Base-by-base conservation (phyloP, 169 alveolate genomes). In the Perkinsus chesapeaki region DNA sequence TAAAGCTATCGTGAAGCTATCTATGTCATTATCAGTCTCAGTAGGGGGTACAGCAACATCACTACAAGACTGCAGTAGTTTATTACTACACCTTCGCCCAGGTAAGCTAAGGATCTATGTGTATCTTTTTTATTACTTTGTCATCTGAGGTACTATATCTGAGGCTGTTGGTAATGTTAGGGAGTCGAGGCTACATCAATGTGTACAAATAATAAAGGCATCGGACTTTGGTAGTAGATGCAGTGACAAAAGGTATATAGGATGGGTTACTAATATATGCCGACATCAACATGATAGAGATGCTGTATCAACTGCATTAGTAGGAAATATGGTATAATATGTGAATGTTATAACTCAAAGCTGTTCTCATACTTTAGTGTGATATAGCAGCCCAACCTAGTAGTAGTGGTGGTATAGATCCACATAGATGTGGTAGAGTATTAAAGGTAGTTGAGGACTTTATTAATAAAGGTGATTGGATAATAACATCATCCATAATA, bases 141-240 rank as follows among this genome's bases (percentile, higher is more conserved):
- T n/a, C n/a, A n/a, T n/a, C n/a, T n/a, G n/a, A 60, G 82, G 82
- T 60, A 60, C 82, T 27, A 60, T 60, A 60, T 60, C 82, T 27
- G 82, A 60, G 82, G 82, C 82, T 60, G 82, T 60, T 60, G 82
- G 82, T 60, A 60, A 60, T 34, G 82, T 60, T 60, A 60, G 82
- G 27, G 82, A 60, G 82, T 12, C 82, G 7, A 27, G 82, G 82
- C 31, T 60, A 60, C 82, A 60, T 60, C 82, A 60, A 16, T 60
- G 82, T 60, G 82, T 60, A 9, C 82, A 60, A 23, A 60, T 60
- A 5, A 23, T 60, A 23, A 60, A 60, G 23, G 82, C 82, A 16
- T 60, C 82, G 12, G 82, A 60, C 27, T 60, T 60, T 23, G 82
- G 82, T 16, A 60, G 82, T 60, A 60, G 82, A 16, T 60, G 82